phyloP scores from a whole-genome alignment of 148 eudicot genomes.

The Chenopodium berlandieri region DNA sequence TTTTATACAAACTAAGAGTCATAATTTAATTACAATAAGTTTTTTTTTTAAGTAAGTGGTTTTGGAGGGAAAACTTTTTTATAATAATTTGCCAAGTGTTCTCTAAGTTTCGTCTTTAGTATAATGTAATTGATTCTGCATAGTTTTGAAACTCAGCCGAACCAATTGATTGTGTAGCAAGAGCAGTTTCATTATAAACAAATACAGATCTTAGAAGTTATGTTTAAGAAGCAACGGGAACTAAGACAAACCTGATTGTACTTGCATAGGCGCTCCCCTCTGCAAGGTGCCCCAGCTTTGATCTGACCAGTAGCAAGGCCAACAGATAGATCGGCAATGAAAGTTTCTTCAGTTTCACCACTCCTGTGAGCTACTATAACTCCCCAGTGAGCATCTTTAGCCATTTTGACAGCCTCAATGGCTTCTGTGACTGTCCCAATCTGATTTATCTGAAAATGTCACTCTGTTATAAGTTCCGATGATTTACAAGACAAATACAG shows the following conservation, averaged over 20 bases:
- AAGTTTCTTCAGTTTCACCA: slow-evolving; percentile 94
- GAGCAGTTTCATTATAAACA: background rate
- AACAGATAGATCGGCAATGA: slow-evolving; percentile 87
- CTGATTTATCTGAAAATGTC: slow-evolving; percentile 61
- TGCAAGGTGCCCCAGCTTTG: slow-evolving; percentile 96
- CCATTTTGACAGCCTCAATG: slow-evolving; percentile 92
- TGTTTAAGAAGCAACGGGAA: background rate
- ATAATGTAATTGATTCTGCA: too few relatives aligned
- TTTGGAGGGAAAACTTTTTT: too few relatives aligned
- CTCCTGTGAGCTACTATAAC: slow-evolving; percentile 75
- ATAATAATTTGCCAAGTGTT: too few relatives aligned
- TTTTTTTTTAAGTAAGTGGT: too few relatives aligned
- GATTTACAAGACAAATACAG: background rate
- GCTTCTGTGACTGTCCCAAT: slow-evolving; percentile 90
- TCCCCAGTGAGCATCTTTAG: slow-evolving; percentile 90
- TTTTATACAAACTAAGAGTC: too few relatives aligned
- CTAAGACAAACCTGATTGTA: slow-evolving; percentile 79
- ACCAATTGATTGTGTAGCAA: too few relatives aligned
- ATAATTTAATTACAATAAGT: too few relatives aligned
- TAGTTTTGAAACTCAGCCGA: too few relatives aligned
- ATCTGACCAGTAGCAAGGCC: slow-evolving; percentile 88
- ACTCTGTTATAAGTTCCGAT: slow-evolving; percentile 1
- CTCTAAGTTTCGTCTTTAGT: too few relatives aligned
- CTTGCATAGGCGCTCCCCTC: slow-evolving; percentile 93
- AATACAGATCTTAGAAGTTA: background rate